Conservation (phyloP, 169 alveolate species). For the Babesia ovata region DNA sequence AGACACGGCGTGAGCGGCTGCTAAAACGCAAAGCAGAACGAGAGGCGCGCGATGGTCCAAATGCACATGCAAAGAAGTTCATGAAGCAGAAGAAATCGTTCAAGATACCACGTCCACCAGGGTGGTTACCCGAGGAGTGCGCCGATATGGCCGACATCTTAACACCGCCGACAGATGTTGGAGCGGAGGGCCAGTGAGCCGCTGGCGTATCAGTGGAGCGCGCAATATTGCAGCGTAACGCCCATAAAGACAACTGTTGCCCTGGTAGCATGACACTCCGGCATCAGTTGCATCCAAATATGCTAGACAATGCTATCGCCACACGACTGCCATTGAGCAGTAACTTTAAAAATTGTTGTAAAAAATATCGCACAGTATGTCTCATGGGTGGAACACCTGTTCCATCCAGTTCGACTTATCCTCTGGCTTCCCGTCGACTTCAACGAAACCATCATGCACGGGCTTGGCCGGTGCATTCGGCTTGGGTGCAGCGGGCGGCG, state of each 20-base stretch:
- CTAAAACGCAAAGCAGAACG: slow-evolving; percentile 68
- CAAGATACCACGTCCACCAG: slow-evolving; percentile 27
- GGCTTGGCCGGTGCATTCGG: not conserved
- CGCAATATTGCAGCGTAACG: no score
- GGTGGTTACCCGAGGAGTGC: slow-evolving; percentile 35
- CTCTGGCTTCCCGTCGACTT: slow-evolving; percentile 2
- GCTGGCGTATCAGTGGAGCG: no score
- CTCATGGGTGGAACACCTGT: slow-evolving; percentile 20
- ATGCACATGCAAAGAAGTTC: slow-evolving; percentile 24
- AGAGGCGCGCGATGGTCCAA: slow-evolving; percentile 42
- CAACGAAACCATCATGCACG: slow-evolving; percentile 9
- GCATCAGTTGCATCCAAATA: no score
- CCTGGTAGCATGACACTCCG: no score
- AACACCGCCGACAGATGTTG: not conserved
- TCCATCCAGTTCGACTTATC: slow-evolving; percentile 20
- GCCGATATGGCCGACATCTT: not conserved
- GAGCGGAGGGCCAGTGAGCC: no score
- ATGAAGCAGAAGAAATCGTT: slow-evolving; percentile 44
- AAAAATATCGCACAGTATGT: not conserved
- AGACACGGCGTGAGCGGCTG: slow-evolving; percentile 73
- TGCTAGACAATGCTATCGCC: not conserved
- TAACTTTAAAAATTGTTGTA: not conserved
- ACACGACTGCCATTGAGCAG: not conserved
- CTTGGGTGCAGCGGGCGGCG: not conserved
- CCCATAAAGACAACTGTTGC: no score